These are phyloP conservation scores for Syncephalis fuscata DNA, from an alignment of 371 early-diverging fungal species.

Conservation along the genomic window DNA sequence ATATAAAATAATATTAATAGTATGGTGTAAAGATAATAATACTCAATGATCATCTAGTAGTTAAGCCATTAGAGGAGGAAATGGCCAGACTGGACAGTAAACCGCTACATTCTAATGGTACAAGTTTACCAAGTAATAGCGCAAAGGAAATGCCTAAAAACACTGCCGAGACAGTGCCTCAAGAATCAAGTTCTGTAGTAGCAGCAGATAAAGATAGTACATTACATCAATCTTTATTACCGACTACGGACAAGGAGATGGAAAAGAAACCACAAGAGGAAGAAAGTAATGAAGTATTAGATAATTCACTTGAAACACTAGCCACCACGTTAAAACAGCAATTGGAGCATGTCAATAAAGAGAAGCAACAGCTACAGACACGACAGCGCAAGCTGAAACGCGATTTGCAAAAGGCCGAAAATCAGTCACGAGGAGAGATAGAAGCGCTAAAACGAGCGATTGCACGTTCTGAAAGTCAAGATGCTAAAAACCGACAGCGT, in stretches of 20 bases:
- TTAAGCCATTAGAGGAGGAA: too few species aligned
- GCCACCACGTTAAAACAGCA: neutral
- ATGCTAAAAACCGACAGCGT: neutral
- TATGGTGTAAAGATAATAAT: too few species aligned
- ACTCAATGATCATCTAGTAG: too few species aligned
- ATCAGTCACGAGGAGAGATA: neutral
- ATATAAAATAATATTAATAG: too few species aligned
- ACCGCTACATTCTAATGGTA: too few species aligned
- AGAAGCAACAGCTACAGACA: neutral
- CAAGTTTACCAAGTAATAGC: too few species aligned
- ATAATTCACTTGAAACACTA: neutral
- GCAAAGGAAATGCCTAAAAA: too few species aligned
- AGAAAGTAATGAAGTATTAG: neutral
- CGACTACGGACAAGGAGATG: neutral
- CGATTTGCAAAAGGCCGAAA: neutral
- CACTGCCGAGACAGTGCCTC: too few species aligned
- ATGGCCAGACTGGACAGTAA: too few species aligned
- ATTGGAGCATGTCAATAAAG: neutral
- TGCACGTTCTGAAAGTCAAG: neutral
- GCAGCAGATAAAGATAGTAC: too few species aligned
- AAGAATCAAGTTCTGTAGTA: too few species aligned
- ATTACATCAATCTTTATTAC: too few species aligned
- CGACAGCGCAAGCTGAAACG: neutral
- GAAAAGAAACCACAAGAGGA: neutral
- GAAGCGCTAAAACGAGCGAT: neutral